Percentiles rank a stretch among this genome's conserved stretches.
phyloP scores from a whole-genome alignment of 2,329 filamentous ascomycete species.

The Ceratocystis cubensis region DNA sequence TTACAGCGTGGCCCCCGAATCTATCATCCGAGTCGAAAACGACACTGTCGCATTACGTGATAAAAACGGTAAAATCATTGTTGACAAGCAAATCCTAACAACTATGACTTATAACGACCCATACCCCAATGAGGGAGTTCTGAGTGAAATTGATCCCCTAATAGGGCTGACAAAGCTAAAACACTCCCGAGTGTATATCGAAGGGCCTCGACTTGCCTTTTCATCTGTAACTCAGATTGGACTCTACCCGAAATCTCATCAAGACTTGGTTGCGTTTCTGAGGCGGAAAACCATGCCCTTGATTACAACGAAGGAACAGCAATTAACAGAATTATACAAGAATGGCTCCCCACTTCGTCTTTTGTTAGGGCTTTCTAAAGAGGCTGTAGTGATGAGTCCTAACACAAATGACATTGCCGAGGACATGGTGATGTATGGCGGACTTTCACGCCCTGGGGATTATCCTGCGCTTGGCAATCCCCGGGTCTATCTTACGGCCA shows the following conservation, averaged over 20 bases:
- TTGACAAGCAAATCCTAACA: background rate
- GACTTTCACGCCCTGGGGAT: background rate
- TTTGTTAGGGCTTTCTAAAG: background rate
- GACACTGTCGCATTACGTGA: too few relatives aligned
- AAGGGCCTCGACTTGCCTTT: background rate
- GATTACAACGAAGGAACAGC: background rate
- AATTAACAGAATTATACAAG: background rate
- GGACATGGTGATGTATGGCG: background rate
- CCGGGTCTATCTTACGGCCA: constrained; percentile 5
- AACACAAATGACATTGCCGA: background rate
- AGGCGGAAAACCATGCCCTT: background rate
- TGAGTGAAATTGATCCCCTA: background rate
- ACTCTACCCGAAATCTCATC: background rate
- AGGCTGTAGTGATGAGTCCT: background rate
- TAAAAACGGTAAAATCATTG: background rate
- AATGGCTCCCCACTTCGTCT: background rate
- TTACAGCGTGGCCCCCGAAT: background rate
- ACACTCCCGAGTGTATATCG: background rate
- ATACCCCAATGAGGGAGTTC: background rate
- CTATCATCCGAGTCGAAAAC: background rate
- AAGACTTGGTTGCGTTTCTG: background rate
- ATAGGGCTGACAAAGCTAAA: background rate
- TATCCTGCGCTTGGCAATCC: too few relatives aligned
- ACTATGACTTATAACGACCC: background rate
- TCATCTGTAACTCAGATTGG: background rate